Evolutionary conservation across 805 yeast genomes (phyloP).

Genomic region (Lipomyces orientalis): DNA sequence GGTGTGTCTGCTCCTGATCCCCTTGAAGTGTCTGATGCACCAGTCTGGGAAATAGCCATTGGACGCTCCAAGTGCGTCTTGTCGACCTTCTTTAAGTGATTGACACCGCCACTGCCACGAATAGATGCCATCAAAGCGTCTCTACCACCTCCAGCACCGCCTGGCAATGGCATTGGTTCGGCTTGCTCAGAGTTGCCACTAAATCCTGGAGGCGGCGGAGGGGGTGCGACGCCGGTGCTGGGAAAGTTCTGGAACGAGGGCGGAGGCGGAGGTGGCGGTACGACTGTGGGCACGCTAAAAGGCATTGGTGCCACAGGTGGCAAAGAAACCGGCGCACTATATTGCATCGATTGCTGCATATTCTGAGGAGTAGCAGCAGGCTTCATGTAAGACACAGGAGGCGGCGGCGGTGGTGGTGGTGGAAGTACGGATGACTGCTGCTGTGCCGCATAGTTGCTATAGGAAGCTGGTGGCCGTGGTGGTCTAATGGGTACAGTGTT

Average conservation of each 20-base stretch:
- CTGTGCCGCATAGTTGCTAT: background rate
- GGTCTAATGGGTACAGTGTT: constrained; percentile 19
- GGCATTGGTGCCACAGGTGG: constrained; percentile 42
- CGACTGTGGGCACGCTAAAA: constrained; percentile 7
- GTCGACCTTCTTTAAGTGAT: constrained; percentile 74
- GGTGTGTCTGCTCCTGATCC: constrained; percentile 56
- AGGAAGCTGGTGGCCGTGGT: constrained; percentile 27
- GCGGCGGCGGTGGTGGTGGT: constrained; percentile 29
- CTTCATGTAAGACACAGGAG: constrained; percentile 3
- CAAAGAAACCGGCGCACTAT: constrained; percentile 8
- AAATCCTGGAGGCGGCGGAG: constrained; percentile 38
- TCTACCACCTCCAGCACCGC: constrained; percentile 60
- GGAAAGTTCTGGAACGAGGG: constrained; percentile 10
- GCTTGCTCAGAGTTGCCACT: constrained; percentile 41
- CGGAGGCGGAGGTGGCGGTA: constrained; percentile 49
- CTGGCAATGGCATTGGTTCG: constrained; percentile 40
- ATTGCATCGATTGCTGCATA: background rate
- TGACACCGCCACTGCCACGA: constrained; percentile 76
- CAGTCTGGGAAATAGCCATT: constrained; percentile 49
- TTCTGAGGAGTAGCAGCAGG: background rate
- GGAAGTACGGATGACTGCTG: constrained; percentile 23
- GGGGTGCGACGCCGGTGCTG: constrained; percentile 22
- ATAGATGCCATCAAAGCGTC: constrained; percentile 89
- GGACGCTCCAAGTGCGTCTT: constrained; percentile 84
- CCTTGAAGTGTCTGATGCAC: background rate